Base-by-base conservation (phyloP, 495 filamentous ascomycete species). In the Oleoguttula mirabilis region DNA sequence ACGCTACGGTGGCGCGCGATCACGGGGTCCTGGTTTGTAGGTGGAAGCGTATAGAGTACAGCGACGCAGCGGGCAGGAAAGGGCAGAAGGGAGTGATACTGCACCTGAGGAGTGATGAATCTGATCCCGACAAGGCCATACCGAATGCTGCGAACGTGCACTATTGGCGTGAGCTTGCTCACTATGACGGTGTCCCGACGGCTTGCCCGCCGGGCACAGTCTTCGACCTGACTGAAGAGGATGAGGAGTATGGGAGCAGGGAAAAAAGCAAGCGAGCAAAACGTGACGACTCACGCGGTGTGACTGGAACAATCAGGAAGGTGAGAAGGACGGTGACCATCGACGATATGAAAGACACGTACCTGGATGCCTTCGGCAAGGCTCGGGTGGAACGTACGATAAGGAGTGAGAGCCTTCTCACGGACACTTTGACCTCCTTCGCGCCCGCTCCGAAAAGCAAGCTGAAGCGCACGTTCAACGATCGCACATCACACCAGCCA, bases 11-110 rank as follows among this genome's bases (percentile, higher is more conserved):
- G 4, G 36, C 36, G 4, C 3, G 7, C 7, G 36, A 39, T 14
- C 3, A 28, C 3, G 36, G 36, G 10, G 36, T 39, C 4, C 22
- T 39, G 16, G 16, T 15, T 21, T 39, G 36, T 25, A 3, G 36
- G 14, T 39, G 36, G 20, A 39, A 39, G 14, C 24, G 14, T 3
- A 15, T 39, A 3, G 15, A 39, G 24, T 39, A 39, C 24, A 19
- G 12, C 3, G 36, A 21, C 7, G 20, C 10, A 39, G 36, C 36
- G 10, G 20, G 36, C 8, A 12, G 21, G 21, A 20, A 6, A 7
- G 39, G 39, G 23, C 14, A 31, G 4, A 15, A n/a, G 8, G 39
- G 27, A 3, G 39, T 15, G 10, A 3, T 32, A 3, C 20, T 31
- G 5, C 16, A 21, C 10, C 39, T 41, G 17, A 14, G 4, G 2